phyloP scores from a whole-genome alignment of 176 grass and related monocot genomes.

The Aegilops sharonensis region DNA sequence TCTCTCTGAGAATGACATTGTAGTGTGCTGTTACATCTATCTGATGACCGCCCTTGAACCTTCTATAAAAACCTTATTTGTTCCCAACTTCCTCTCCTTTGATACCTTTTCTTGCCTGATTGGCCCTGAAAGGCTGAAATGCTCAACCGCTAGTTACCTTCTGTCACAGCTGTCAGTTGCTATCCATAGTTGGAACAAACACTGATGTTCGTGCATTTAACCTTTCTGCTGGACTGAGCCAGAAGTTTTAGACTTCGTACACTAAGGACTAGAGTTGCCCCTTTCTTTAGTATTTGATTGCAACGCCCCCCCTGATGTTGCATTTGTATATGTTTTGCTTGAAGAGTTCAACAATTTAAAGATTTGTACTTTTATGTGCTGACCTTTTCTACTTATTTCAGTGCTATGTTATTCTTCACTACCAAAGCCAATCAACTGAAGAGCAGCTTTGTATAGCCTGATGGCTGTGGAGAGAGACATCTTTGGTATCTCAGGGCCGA shows the following conservation, averaged over 20 bases:
- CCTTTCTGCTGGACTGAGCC: background rate
- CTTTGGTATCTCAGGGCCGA: constrained; percentile 66
- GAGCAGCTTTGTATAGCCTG: constrained; percentile 11
- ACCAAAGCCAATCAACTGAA: constrained; percentile 8
- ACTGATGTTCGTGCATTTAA: background rate
- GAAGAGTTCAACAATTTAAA: background rate
- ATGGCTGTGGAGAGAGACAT: constrained; percentile 86
- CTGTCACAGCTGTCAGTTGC: background rate
- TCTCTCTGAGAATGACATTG: background rate
- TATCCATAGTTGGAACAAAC: background rate
- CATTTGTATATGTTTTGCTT: background rate
- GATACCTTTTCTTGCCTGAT: background rate
- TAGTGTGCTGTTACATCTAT: background rate
- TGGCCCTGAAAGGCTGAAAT: background rate
- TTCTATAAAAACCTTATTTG: background rate
- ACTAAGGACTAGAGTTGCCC: background rate
- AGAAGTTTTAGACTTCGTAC: background rate
- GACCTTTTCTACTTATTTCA: constrained; percentile 3
- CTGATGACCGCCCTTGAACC: background rate
- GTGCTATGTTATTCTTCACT: constrained; percentile 26
- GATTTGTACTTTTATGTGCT: background rate
- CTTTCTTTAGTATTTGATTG: background rate
- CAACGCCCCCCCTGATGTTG: background rate
- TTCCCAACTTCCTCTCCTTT: background rate
- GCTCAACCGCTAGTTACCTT: background rate